Evolutionary conservation across 1,139 yeast species (phyloP), one percentile per base, ranked within the genome.

Genomic region (Candida glucosophila): DNA sequence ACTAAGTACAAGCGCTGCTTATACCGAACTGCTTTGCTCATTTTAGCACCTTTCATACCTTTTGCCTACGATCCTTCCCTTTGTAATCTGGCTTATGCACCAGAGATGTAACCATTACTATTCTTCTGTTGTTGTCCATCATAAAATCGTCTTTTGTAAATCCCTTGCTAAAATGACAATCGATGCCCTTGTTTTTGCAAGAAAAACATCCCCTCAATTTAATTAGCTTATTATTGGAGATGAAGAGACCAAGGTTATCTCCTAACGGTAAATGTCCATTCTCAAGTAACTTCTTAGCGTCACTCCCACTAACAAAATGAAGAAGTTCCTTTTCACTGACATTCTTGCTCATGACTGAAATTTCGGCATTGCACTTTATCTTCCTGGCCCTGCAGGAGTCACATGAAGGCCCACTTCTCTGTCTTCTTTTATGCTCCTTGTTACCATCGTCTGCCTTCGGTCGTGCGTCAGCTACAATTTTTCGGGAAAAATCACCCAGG

Each of bases 331-430:
- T 20, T 15, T 30, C 23, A 11, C 34, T 27, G 9, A 17, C 23
- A 17, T 36, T 29, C 8, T 33, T 33, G n/a, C 44, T 29, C 17
- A 50, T 33, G 2, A 53, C 40, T 5, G 29, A 26, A 12, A 77
- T 73, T 37, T 68, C 76, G 2, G 88, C 83, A 43, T 78, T 76
- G 50, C 90, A 79, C 49, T 77, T 79, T 32, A 77, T 80, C 49
- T 79, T 79, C 33, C 83, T 64, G n/a, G 68, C 47, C 27, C 86
- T 59, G 47, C 90, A 79, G 22, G 70, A 57, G 46, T 79, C 88
- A 50, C 90, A 79, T 25, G 81, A 73, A 6, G 88, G 88, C 0
- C 90, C 88, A 13, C 72, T 58, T 33, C 90, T 55, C 49, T 79
- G 88, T 37, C 80, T 50, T 49, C 66, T 64, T 34, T 55, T 64